A percentile compares a stretch with the other conserved stretches of the same genome.
Conservation (phyloP, 805 yeast species). For the Naumovozyma baii region DNA sequence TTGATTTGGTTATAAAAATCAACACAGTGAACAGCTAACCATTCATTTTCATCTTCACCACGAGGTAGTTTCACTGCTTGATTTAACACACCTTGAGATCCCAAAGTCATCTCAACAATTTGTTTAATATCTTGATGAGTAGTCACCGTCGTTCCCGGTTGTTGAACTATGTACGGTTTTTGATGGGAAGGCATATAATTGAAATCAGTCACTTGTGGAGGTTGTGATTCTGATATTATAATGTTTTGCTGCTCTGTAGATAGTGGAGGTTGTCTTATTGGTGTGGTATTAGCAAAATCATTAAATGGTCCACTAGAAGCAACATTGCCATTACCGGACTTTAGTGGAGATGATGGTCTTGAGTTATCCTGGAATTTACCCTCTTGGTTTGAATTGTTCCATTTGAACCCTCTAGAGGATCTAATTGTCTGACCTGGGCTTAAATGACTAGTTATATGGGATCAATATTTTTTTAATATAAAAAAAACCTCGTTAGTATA, state of each 20-base stretch:
- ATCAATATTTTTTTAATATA: too few relatives aligned
- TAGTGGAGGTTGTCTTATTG: conserved; percentile 5
- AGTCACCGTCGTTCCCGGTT: conserved; percentile 33
- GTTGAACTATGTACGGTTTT: conserved; percentile 25
- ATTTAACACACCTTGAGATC: conserved; percentile 80
- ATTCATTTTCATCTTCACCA: conserved; percentile 85
- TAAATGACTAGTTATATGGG: conserved; percentile 25
- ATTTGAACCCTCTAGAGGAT: conserved; percentile 39
- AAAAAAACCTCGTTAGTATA: too few relatives aligned
- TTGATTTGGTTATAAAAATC: conserved; percentile 93
- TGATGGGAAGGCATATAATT: conserved; percentile 32
- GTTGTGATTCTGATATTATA: conserved; percentile 1
- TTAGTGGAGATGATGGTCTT: neutral
- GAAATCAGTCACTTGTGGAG: conserved; percentile 24
- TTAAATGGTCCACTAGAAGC: neutral
- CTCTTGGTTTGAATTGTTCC: conserved; percentile 14
- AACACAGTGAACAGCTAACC: conserved; percentile 97
- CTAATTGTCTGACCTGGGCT: conserved; percentile 40
- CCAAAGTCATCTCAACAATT: conserved; percentile 91
- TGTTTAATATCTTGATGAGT: conserved; percentile 68
- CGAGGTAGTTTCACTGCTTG: conserved; percentile 91
- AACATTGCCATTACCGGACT: neutral
- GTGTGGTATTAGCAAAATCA: conserved; percentile 4
- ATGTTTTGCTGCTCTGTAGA: conserved; percentile 3
- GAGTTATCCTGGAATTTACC: neutral